Base-by-base conservation (phyloP, 164 flowering plant species). In the Sedum album region DNA sequence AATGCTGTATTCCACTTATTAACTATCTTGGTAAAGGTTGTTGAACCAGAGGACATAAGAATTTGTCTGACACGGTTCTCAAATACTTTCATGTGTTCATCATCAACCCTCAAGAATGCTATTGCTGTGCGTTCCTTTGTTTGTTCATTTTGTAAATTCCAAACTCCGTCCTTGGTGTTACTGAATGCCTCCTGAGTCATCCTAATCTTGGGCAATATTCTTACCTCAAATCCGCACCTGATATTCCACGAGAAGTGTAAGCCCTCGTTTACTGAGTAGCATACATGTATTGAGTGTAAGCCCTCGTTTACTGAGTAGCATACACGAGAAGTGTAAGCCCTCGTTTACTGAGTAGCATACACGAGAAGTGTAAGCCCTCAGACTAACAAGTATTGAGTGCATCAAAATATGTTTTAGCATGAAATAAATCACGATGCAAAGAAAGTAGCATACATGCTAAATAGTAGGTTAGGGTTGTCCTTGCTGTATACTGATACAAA, bases 401-500 rank as follows among this genome's bases (percentile, higher is more conserved):
- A 57, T 26, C 3, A 57, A 28, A 14, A 14, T 28, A 25, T 55
- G 5, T 23, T 33, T 25, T 18, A 69, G 21, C 31, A 57, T 25
- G 46, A n/a, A n/a, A n/a, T n/a, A n/a, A n/a, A n/a, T n/a, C n/a
- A 23, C 17, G 15, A 44, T 3, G 48, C 5, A 62, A 63, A 69
- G 36, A n/a, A 65, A 20, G 28, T 57, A 26, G 76, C 88, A 20
- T 87, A 92, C 99, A 95, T 95, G 96, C 98, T 95, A 75, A 95
- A 95, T 18, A 95, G 93, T 77, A 95, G 76, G 78, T 95, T 95
- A 0, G 98, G 99, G 75, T 95, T 95, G 76, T 95, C 99, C 82
- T 95, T 95, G 95, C 99, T 95, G 79, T 90, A 92, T 23, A 93
- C 99, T 62, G 99, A 95, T 46, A 95, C 98, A 80, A 95, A 95